Conservation (phyloP, 306 rosid species). For the Carpinus fangiana region DNA sequence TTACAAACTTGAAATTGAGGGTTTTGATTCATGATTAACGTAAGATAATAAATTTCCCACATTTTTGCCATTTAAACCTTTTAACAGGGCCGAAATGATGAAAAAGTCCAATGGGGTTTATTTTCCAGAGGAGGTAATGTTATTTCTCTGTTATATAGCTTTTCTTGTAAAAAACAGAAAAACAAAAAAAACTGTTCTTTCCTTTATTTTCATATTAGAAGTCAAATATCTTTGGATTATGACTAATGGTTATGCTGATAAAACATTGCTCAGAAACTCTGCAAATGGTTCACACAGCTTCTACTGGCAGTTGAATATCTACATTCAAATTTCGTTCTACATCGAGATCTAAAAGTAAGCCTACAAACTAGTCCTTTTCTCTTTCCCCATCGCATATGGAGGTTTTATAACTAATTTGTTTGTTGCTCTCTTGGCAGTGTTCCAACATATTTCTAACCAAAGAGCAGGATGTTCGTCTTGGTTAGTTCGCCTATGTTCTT, state of each 20-base stretch:
- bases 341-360: slow-evolving; percentile 92
- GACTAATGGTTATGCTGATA: slow-evolving; percentile 29
- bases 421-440: slow-evolving; percentile 57
- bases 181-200: not conserved
- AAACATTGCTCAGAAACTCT: slow-evolving; percentile 73
- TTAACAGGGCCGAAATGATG: slow-evolving; percentile 89
- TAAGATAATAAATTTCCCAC: slow-evolving; percentile 4
- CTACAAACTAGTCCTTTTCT: slow-evolving; percentile 13
- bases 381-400: not conserved
- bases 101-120: slow-evolving; percentile 78
- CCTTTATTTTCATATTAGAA: slow-evolving; percentile 6
- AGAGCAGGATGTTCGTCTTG: slow-evolving; percentile 96
- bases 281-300: slow-evolving; percentile 97
- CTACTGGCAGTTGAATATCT: slow-evolving; percentile 92
- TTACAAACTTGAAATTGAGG: slow-evolving; percentile 17
- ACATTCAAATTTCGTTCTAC: slow-evolving; percentile 85
- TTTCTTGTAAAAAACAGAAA: not conserved
- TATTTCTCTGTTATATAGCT: slow-evolving; percentile 3
- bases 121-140: slow-evolving; percentile 92
- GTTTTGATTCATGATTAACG: slow-evolving; percentile 15
- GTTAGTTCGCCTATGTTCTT: slow-evolving; percentile 45
- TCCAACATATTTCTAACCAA: slow-evolving; percentile 97
- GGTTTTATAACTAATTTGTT: slow-evolving; percentile 29
- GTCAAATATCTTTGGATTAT: slow-evolving; percentile 13
- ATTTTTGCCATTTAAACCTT: slow-evolving; percentile 15